Percentiles rank a stretch among this genome's conserved stretches.
Evolutionary conservation across 2,329 filamentous ascomycete species (phyloP).

Genomic region (Talaromyces sp.): DNA sequence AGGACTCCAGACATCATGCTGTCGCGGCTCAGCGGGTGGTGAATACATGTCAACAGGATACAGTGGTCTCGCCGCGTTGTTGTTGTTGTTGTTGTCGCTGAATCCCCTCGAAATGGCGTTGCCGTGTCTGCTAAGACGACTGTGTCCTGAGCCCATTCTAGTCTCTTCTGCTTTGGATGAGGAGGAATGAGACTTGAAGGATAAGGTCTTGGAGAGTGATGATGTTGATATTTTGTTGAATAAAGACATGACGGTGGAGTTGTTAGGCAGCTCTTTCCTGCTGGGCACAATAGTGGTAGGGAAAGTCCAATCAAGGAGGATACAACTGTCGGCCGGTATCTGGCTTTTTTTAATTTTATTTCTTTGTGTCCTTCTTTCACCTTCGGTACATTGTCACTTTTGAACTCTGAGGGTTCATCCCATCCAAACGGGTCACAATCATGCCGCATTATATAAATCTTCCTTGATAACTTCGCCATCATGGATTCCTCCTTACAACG

Average conservation of each 20-base stretch:
- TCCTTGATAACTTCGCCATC: not conserved
- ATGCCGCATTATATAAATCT: not conserved
- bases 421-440: not conserved
- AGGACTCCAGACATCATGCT: not conserved
- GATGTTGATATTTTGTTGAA: not conserved
- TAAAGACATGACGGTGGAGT: conserved; percentile 15
- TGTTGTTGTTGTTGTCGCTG: not conserved
- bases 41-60: not conserved
- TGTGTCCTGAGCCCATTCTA: conserved; percentile 3
- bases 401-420: not conserved
- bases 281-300: not conserved
- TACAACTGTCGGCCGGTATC: not conserved
- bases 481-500: not conserved
- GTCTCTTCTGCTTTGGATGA: not conserved
- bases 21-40: not conserved
- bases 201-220: not conserved
- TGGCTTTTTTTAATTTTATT: not conserved
- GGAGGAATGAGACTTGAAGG: not conserved
- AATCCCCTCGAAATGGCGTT: conserved; percentile 1
- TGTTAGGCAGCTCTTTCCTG: not conserved
- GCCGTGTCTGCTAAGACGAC: not conserved
- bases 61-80: not conserved
- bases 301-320: not conserved
- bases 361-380: not conserved
- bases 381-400: not conserved